Base-by-base conservation (phyloP, 768 basidiomycete species). In the Hortiboletus campestris region DNA sequence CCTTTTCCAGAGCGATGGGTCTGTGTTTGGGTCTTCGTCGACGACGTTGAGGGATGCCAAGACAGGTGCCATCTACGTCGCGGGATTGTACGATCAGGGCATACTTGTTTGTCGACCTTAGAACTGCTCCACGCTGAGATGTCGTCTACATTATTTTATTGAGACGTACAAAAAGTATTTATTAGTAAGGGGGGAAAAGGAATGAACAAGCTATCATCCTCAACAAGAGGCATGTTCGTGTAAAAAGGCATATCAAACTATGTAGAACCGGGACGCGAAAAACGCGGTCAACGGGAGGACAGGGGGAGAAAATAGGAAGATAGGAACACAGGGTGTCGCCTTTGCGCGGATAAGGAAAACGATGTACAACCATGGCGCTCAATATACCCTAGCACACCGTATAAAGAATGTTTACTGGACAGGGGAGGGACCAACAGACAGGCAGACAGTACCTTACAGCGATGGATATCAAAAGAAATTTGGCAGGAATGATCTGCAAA, bases 1-100 rank as follows among this genome's bases (percentile, higher is more conserved):
- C 0, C 58, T 90, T n/a, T 89, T 87, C 72, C 88, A 87, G 72
- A 89, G 88, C 61, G 75, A 84, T 57, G 88, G 88, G n/a, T 74
- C 76, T 4, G 78, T 78, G 6, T 86, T 86, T 62, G 76, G 78
- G 14, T 71, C 78, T 2, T 82, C 84, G 16, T 71, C 77, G 9
- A 84, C 84, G 9, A 80, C 75, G 1, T 54, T 88, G 58, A 66
- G 75, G 35, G 86, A 88, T 65, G 68, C 75, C 0, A 61, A 69
- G 13, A 77, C 79, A 1, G 82, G 81, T 0, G 63, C 59, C 0
- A 62, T 87, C 16, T 87, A 83, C 57, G 62, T 86, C 13, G 72
- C 77, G 5, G 87, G 86, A 2, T 66, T 88, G 49, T 88, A 88
- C 59, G 75, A 80, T 41, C 71, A 74, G 20, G 86, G 85, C 1